Evolutionary conservation across 257 asterid genomes (phyloP), one percentile per base, ranked within the genome.

Genomic region (Solanum ossicruentum): DNA sequence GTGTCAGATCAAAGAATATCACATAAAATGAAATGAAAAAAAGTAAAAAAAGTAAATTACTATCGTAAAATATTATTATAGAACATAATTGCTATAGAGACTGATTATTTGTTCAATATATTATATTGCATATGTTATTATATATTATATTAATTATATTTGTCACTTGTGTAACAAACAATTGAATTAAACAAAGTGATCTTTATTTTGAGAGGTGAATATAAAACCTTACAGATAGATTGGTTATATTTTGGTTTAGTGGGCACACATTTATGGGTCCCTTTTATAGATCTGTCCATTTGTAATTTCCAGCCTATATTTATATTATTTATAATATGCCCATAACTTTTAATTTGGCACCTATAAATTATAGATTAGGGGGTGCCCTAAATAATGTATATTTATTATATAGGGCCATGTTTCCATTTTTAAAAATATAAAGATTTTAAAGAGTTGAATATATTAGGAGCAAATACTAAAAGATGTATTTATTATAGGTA

Each of bases 261-360:
- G 81, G 85, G 87, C 80, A 43, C 75, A 81, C 80, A 83, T 26
- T 12, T 23, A 60, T 73, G 81, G 84, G 91, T 90, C 83, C 91
- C 88, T 81, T 73, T 58, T 10, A 75, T 77, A 84, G 88, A 91
- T 90, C 87, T 88, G 93, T 90, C 91, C 87, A 85, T 23, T 86
- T 84, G 45, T 79, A 47, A 6, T 85, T 49, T 84, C 84, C 65
- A 57, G 60, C 86, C 84, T 88, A 85, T 84, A 88, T 75, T 0
- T 23, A 5, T 11, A 43, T 3, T 72, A 75, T 75, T 3, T 72
- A 75, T 75, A 9, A 17, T 39, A 70, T 70, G 63, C 45, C 63
- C 82, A 23, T 77, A 51, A 51, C 81, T 21, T 77, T 77, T 58
- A 58, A 58, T 58, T 58, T 77, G 13, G 10, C 47, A 77, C 61